A percentile compares a stretch with the other conserved stretches of the same genome.
Evolutionary conservation across 805 yeast species (phyloP).

Genomic region (Nakazawaea sp.): DNA sequence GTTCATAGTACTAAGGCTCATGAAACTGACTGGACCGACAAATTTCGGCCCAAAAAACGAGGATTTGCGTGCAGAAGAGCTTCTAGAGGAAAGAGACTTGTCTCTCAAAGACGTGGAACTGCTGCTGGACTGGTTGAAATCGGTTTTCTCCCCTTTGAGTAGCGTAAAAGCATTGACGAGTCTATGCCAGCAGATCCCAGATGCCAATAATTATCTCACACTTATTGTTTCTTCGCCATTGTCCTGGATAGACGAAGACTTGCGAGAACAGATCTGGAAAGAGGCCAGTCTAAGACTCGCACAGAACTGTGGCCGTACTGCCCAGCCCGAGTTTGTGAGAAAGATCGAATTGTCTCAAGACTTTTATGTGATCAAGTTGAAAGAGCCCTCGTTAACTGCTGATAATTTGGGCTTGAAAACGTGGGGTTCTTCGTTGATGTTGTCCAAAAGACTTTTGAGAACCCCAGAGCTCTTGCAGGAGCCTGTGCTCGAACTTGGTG

Average conservation of each 20-base stretch:
- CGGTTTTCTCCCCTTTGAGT: not conserved
- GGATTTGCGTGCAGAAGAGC: slow-evolving; percentile 3
- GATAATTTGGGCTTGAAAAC: slow-evolving; percentile 90
- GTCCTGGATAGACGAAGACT: slow-evolving; percentile 33
- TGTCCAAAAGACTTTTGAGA: slow-evolving; percentile 47
- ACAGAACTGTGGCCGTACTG: slow-evolving; percentile 80
- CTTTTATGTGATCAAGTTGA: slow-evolving; percentile 28
- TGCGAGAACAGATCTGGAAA: slow-evolving; percentile 36
- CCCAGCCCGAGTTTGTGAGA: slow-evolving; percentile 66
- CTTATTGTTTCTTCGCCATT: slow-evolving; percentile 41
- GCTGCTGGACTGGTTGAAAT: slow-evolving; percentile 38
- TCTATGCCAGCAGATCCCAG: not conserved
- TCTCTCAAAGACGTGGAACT: slow-evolving; percentile 16
- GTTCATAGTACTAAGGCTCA: slow-evolving; percentile 34
- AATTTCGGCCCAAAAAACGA: slow-evolving; percentile 35
- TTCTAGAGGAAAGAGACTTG: slow-evolving; percentile 29
- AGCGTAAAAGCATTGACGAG: not conserved
- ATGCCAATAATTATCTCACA: slow-evolving; percentile 38
- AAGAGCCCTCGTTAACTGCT: slow-evolving; percentile 80
- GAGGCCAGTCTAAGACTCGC: slow-evolving; percentile 62
- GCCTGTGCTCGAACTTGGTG: slow-evolving; percentile 70
- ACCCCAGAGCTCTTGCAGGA: slow-evolving; percentile 16
- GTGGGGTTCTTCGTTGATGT: slow-evolving; percentile 86
- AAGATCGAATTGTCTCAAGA: slow-evolving; percentile 33
- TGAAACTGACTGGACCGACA: slow-evolving; percentile 41